Conservation (phyloP, 169 alveolate species). For the Cryptosporidium sp. region DNA sequence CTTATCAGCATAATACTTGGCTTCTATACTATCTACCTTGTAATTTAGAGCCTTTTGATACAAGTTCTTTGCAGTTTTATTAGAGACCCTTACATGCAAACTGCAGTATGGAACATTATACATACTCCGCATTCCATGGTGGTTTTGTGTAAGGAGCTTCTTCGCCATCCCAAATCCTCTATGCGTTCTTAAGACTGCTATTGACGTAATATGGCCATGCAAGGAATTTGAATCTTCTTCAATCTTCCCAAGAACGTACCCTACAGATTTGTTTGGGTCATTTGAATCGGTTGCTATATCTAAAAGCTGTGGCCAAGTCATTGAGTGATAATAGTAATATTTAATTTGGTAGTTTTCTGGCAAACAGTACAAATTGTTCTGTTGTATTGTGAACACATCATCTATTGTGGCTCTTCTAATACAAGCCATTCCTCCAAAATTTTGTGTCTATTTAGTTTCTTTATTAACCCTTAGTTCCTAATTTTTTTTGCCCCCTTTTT, state of each 20-base stretch:
- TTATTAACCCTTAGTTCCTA: background rate
- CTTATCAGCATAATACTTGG: slow-evolving; percentile 89
- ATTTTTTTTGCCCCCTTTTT: background rate
- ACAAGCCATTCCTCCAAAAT: slow-evolving; percentile 80
- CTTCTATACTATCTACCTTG: slow-evolving; percentile 82
- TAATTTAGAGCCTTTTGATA: slow-evolving; percentile 85
- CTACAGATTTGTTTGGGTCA: slow-evolving; percentile 86
- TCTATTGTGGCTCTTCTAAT: slow-evolving; percentile 85
- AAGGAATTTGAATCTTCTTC: slow-evolving; percentile 79
- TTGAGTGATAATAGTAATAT: slow-evolving; percentile 94
- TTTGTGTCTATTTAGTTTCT: background rate
- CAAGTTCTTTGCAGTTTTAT: slow-evolving; percentile 87
- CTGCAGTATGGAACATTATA: slow-evolving; percentile 85
- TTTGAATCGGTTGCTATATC: slow-evolving; percentile 82
- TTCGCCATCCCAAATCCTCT: slow-evolving; percentile 89
- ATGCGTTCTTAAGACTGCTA: slow-evolving; percentile 88
- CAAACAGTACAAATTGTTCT: slow-evolving; percentile 86
- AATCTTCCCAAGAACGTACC: slow-evolving; percentile 86
- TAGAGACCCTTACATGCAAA: slow-evolving; percentile 88
- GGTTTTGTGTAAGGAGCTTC: slow-evolving; percentile 78
- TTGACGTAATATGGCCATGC: slow-evolving; percentile 90
- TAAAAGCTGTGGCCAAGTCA: slow-evolving; percentile 94
- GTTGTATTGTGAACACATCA: slow-evolving; percentile 85
- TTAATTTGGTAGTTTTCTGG: slow-evolving; percentile 95
- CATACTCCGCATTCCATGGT: slow-evolving; percentile 82